Conservation (phyloP, 1,139 yeast species). For the Candida sp. region DNA sequence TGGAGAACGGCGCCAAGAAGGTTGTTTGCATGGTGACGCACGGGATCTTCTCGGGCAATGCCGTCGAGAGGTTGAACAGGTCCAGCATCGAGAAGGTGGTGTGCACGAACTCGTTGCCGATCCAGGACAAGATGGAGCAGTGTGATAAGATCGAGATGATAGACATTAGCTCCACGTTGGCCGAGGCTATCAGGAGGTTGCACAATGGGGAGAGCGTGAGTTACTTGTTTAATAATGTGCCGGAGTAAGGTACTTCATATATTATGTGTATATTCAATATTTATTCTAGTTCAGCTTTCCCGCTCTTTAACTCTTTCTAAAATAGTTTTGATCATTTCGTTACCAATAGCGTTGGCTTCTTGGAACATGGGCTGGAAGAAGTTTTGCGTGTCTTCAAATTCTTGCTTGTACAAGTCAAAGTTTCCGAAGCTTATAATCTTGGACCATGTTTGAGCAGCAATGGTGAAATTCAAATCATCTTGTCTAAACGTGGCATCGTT, state of each 20-base stretch:
- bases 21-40: constrained; percentile 98
- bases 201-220: constrained; percentile 98
- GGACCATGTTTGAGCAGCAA: constrained; percentile 88
- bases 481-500: constrained; percentile 71
- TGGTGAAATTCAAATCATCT: constrained; percentile 86
- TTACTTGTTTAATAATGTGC: constrained; percentile 78
- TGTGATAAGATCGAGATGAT: constrained; percentile 83
- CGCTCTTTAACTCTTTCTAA: constrained; percentile 53
- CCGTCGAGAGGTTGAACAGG: constrained; percentile 80
- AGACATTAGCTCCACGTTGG: constrained; percentile 88
- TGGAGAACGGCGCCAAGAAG: constrained; percentile 79
- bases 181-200: constrained; percentile 95
- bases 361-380: constrained; percentile 88
- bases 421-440: constrained; percentile 79
- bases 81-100: constrained; percentile 81
- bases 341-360: constrained; percentile 91
- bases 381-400: constrained; percentile 78
- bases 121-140: constrained; percentile 69
- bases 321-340: constrained; percentile 94
- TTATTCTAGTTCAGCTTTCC: constrained; percentile 19
- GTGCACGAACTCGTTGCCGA: constrained; percentile 95
- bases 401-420: constrained; percentile 69
- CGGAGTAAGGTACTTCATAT: constrained; percentile 14
- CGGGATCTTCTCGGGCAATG: constrained; percentile 90
- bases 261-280: not conserved